These are phyloP conservation scores for Kwoniella europaea DNA, from an alignment of 768 basidiomycete species.

Conservation along the genomic window DNA sequence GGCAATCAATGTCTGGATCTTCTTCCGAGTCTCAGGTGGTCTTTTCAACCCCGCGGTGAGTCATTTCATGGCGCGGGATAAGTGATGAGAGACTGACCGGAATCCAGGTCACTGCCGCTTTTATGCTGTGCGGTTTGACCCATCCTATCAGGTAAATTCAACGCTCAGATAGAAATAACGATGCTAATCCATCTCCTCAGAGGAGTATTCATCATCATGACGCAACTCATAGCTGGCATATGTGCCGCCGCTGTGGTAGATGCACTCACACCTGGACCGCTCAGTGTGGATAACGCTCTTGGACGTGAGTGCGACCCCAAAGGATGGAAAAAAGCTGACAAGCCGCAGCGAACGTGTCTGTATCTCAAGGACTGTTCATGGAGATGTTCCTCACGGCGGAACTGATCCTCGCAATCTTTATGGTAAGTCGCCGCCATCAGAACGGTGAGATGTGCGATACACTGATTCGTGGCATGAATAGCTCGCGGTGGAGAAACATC, in stretches of 20 bases:
- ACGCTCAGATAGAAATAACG: background rate
- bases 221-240: slow-evolving; percentile 1
- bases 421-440: background rate
- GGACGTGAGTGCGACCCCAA: background rate
- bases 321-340: background rate
- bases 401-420: background rate
- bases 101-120: slow-evolving; percentile 11
- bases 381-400: slow-evolving; percentile 11
- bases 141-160: slow-evolving; percentile 17
- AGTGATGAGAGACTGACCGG: background rate
- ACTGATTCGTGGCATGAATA: background rate
- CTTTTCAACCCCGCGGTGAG: slow-evolving; percentile 17
- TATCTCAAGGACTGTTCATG: slow-evolving; percentile 5
- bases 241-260: slow-evolving; percentile 1
- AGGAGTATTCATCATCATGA: background rate
- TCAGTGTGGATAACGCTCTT: background rate
- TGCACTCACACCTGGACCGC: background rate
- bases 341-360: background rate
- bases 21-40: slow-evolving; percentile 12
- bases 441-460: background rate
- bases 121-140: slow-evolving; percentile 10
- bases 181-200: background rate
- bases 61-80: background rate
- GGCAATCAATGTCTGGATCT: slow-evolving; percentile 18
- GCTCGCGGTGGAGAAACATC: slow-evolving; percentile 9